Conservation (phyloP, 2,329 filamentous ascomycete species). For the Orbilia quercus region DNA sequence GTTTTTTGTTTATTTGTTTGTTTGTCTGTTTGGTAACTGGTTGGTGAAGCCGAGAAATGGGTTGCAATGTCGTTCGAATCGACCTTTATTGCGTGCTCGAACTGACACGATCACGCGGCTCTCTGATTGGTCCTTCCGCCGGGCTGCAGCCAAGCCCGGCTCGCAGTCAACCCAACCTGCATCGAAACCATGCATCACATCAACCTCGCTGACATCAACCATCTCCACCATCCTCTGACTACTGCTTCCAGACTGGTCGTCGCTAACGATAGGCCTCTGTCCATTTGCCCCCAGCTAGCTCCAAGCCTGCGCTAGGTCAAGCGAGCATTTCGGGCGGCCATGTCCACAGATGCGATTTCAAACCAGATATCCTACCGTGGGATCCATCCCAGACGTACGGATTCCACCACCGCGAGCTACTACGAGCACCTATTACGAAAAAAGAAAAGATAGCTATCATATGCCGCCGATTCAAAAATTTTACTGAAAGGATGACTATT, state of each 20-base stretch:
- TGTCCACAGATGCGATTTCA: constrained; percentile 1
- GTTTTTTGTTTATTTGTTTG: no score
- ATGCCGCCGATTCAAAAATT: background rate
- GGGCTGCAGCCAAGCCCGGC: no score
- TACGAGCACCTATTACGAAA: constrained; percentile 8
- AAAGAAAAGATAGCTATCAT: background rate
- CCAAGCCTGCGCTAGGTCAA: constrained; percentile 23
- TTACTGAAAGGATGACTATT: constrained; percentile 5
- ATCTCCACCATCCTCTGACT: background rate
- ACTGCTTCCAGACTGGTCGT: constrained; percentile 6
- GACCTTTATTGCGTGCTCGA: constrained; percentile 50
- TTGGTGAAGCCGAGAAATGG: constrained; percentile 2
- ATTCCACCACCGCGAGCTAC: constrained; percentile 9
- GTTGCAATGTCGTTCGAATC: constrained; percentile 43
- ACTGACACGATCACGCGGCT: constrained; percentile 44
- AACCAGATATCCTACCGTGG: constrained; percentile 5
- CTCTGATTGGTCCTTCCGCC: constrained; percentile 51
- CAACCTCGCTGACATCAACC: constrained; percentile 26
- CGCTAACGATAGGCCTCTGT: constrained; percentile 27
- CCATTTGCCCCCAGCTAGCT: background rate
- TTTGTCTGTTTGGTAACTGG: no score
- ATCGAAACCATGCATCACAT: no score
- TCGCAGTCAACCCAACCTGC: no score
- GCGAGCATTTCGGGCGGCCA: constrained; percentile 33
- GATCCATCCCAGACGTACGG: constrained; percentile 32